These are phyloP conservation scores for Thalassiosira livingstoniorum DNA, from an alignment of 352 stramenopile species.

Conservation along the genomic window DNA sequence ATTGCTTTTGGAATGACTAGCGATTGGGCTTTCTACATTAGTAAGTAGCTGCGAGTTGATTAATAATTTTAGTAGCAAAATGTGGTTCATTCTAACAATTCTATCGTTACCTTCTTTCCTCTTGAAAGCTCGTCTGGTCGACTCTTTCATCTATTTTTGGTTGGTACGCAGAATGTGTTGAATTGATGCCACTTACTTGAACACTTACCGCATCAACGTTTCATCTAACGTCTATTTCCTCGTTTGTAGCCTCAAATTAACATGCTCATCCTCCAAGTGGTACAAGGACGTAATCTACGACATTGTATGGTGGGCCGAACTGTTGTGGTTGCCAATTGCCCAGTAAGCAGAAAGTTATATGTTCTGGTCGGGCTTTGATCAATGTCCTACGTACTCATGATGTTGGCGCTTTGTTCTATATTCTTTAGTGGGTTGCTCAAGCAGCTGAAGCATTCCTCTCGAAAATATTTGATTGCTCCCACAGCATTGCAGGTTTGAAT, in stretches of 20 bases:
- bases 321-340: constrained; percentile 83
- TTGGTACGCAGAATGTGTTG: no score
- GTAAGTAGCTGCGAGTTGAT: constrained; percentile 9
- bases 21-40: constrained; percentile 32
- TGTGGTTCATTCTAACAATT: constrained; percentile 48
- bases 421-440: constrained; percentile 65
- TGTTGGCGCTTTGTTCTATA: no score
- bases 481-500: constrained; percentile 79
- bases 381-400: constrained; percentile 27
- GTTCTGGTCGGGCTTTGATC: constrained; percentile 63
- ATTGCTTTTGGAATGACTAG: constrained; percentile 41
- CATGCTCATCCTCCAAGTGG: constrained; percentile 73
- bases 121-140: constrained; percentile 57
- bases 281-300: constrained; percentile 71
- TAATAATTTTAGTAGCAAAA: constrained; percentile 5
- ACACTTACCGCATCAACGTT: no score
- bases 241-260: constrained; percentile 84
- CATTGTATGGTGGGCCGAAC: constrained; percentile 85
- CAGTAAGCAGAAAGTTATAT: constrained; percentile 44
- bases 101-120: not conserved
- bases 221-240: no score
- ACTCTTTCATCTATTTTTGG: constrained; percentile 83
- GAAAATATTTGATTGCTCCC: constrained; percentile 84
- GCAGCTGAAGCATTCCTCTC: constrained; percentile 65
- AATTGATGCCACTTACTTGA: no score